Percentiles rank a stretch among this genome's conserved stretches.
phyloP scores from a whole-genome alignment of 345 rosid species.

The Citrus maxima region DNA sequence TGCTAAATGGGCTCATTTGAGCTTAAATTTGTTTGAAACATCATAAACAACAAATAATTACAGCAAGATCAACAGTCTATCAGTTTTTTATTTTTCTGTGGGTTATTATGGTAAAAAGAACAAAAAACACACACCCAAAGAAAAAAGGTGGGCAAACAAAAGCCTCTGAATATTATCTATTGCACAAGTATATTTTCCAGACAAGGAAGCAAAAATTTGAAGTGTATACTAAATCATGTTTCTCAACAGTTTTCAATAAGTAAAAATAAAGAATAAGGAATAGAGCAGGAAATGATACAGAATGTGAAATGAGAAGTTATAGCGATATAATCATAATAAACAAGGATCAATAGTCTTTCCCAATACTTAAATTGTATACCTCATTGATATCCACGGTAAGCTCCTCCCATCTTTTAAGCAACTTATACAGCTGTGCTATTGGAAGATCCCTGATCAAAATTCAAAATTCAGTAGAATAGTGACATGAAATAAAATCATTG shows the following conservation, averaged over 20 bases:
- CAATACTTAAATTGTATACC: constrained; percentile 49
- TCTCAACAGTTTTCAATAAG: background rate
- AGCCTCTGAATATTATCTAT: too few relatives aligned
- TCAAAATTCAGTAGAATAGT: constrained; percentile 22
- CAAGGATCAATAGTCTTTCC: constrained; percentile 2
- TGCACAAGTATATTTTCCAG: too few relatives aligned
- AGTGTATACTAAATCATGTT: background rate
- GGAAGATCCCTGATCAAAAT: constrained; percentile 70
- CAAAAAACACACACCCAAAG: background rate
- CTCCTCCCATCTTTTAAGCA: constrained; percentile 71
- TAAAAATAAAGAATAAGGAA: too few relatives aligned
- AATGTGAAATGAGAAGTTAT: background rate
- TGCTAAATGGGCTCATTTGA: background rate
- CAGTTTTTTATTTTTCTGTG: background rate
- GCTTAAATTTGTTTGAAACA: background rate
- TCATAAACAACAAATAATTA: background rate
- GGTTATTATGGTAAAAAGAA: background rate
- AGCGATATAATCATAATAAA: background rate
- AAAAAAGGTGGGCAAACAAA: too few relatives aligned
- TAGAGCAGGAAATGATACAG: background rate
- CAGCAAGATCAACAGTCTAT: background rate
- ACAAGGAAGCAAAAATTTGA: background rate
- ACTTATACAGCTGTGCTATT: constrained; percentile 34
- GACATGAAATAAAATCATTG: background rate
- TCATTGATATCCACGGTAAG: constrained; percentile 43